Percentiles rank a stretch among this genome's conserved stretches.
Evolutionary conservation across 2,329 filamentous ascomycete species (phyloP).

Genomic region (Penicillium sp.): DNA sequence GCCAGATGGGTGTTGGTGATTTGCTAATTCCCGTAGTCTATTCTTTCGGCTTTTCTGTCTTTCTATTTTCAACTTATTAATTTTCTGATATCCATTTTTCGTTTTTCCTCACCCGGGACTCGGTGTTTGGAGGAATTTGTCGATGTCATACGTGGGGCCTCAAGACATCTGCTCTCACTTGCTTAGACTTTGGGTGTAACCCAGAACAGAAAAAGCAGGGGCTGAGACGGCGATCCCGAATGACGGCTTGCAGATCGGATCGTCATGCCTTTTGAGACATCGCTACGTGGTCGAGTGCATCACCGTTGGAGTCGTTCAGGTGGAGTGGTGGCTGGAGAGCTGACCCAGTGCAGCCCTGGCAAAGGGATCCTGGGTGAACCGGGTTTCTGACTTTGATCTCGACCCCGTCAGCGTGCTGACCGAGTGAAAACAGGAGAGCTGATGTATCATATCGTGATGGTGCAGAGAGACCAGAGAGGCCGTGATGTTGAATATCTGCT

Average conservation of each 20-base stretch:
- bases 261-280: constrained; percentile 21
- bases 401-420: neutral
- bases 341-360: constrained; percentile 5
- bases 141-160: neutral
- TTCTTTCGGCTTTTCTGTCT: too few species aligned
- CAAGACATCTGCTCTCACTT: neutral
- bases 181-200: constrained; percentile 6
- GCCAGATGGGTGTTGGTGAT: constrained; percentile 17
- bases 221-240: constrained; percentile 21
- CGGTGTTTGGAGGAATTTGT: too few species aligned
- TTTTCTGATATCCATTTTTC: too few species aligned
- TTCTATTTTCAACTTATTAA: neutral
- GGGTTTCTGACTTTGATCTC: neutral
- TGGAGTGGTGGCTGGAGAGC: constrained; percentile 8
- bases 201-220: constrained; percentile 12
- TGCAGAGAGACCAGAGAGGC: too few species aligned
- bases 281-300: constrained; percentile 22
- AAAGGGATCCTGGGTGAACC: constrained; percentile 10
- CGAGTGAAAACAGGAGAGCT: neutral
- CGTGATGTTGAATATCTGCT: too few species aligned
- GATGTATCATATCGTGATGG: neutral
- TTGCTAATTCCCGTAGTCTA: constrained; percentile 13
- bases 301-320: constrained; percentile 16
- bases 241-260: constrained; percentile 29
- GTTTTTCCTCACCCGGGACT: too few species aligned